These are phyloP conservation scores for Byssoonygena ceratinophila DNA, from an alignment of 2,329 filamentous ascomycete species.

Conservation along the genomic window DNA sequence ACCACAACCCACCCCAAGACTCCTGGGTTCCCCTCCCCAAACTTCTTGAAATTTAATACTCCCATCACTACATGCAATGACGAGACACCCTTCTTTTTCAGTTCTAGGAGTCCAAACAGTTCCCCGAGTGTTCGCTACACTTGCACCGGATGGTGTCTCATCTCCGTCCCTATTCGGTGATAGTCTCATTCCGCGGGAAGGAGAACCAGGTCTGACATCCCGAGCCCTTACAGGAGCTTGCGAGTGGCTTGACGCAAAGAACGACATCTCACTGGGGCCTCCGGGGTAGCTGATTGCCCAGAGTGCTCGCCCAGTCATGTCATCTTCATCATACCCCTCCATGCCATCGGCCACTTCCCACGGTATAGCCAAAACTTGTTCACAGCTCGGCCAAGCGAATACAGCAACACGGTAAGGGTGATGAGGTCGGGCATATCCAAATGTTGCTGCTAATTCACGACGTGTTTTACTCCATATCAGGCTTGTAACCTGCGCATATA, in stretches of 20 bases:
- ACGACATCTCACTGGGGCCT: constrained; percentile 37
- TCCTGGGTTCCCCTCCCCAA: constrained; percentile 58
- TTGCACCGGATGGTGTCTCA: not conserved
- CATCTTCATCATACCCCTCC: constrained; percentile 21
- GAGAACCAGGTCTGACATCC: too few species aligned
- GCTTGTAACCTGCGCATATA: constrained; percentile 84
- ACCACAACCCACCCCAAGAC: constrained; percentile 45
- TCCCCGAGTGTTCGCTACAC: constrained; percentile 38
- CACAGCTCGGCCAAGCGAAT: constrained; percentile 88
- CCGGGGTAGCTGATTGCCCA: constrained; percentile 80
- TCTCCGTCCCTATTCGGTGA: not conserved
- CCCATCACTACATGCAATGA: constrained; percentile 83
- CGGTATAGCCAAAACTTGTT: constrained; percentile 71
- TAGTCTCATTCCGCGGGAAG: not conserved
- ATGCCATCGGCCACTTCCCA: constrained; percentile 53
- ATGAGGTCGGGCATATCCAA: constrained; percentile 84
- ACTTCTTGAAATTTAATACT: constrained; percentile 94
- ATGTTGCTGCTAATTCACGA: constrained; percentile 82
- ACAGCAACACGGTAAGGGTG: constrained; percentile 83
- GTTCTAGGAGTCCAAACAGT: constrained; percentile 48
- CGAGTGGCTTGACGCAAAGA: not conserved
- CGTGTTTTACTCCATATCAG: constrained; percentile 80
- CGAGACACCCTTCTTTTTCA: constrained; percentile 66
- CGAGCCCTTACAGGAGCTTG: too few species aligned
- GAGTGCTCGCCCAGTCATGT: constrained; percentile 47